Percentiles rank a stretch among this genome's conserved stretches.
These are phyloP conservation scores for Acanthamoeba triangularis DNA, from an alignment of 208 protist species.

Conservation along the genomic window DNA sequence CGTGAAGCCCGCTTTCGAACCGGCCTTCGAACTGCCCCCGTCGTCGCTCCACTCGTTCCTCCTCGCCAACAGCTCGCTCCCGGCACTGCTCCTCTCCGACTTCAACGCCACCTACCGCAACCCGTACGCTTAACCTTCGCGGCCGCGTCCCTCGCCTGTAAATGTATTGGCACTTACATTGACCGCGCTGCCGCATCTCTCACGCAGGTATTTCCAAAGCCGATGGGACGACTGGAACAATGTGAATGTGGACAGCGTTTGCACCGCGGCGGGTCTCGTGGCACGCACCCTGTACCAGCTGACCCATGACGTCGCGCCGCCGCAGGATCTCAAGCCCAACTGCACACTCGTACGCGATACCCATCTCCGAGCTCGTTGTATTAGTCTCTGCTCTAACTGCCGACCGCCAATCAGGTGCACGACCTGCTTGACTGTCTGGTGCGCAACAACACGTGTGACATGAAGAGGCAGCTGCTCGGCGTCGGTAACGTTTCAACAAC, in stretches of 20 bases:
- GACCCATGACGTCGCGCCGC: neutral
- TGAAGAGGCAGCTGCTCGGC: slow-evolving; percentile 25
- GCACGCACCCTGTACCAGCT: slow-evolving; percentile 11
- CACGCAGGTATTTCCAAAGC: slow-evolving; percentile 43
- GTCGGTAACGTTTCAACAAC: neutral
- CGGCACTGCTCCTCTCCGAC: slow-evolving; percentile 27
- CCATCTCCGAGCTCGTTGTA: neutral
- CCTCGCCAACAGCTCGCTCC: slow-evolving; percentile 36
- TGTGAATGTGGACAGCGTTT: slow-evolving; percentile 9
- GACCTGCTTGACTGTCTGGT: slow-evolving; percentile 56
- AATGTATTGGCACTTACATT: no score
- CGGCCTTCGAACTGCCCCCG: slow-evolving; percentile 48
- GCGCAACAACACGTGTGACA: slow-evolving; percentile 47
- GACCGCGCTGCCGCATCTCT: neutral
- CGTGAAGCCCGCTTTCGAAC: slow-evolving; percentile 1
- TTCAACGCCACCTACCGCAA: slow-evolving; percentile 12
- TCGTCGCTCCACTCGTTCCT: slow-evolving; percentile 69
- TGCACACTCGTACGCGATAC: slow-evolving; percentile 34
- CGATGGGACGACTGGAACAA: slow-evolving; percentile 57
- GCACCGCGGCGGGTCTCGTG: slow-evolving; percentile 2
- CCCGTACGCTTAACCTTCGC: neutral
- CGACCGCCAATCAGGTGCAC: neutral
- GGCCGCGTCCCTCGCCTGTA: neutral
- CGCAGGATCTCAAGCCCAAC: slow-evolving; percentile 7
- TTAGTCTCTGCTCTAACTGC: no score